These are phyloP conservation scores for Neospermospora avenae DNA, from an alignment of 2,329 filamentous ascomycete genomes.

Conservation along the genomic window DNA sequence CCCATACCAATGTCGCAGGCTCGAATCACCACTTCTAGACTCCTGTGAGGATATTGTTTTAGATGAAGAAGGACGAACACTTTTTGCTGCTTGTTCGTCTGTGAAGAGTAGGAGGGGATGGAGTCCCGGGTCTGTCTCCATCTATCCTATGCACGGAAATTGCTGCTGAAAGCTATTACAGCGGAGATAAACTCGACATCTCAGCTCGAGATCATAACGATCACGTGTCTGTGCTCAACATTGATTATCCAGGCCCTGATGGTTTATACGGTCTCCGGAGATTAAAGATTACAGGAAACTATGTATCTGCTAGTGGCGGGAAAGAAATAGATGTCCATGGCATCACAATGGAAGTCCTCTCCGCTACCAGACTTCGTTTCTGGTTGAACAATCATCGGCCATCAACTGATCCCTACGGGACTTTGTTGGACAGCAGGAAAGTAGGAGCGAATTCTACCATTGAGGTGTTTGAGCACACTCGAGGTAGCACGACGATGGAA, in stretches of 20 bases:
- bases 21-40: constrained; percentile 18
- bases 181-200: constrained; percentile 19
- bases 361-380: constrained; percentile 23
- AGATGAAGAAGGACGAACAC: constrained; percentile 17
- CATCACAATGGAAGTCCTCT: constrained; percentile 31
- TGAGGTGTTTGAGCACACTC: constrained; percentile 34
- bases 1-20: constrained; percentile 26
- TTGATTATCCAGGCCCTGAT: constrained; percentile 18
- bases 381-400: constrained; percentile 36
- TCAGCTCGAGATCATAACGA: constrained; percentile 15
- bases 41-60: constrained; percentile 25
- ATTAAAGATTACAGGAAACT: constrained; percentile 14
- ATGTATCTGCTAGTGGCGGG: constrained; percentile 5
- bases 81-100: constrained; percentile 24
- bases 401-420: constrained; percentile 27
- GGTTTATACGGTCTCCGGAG: constrained; percentile 14
- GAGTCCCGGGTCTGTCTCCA: constrained; percentile 15
- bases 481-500: constrained; percentile 22
- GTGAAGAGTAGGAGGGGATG: constrained; percentile 10
- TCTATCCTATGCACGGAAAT: background rate
- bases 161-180: background rate
- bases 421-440: constrained; percentile 26
- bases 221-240: constrained; percentile 21
- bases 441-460: constrained; percentile 36
- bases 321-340: constrained; percentile 31